phyloP scores from a whole-genome alignment of 805 yeast genomes.

The Kazachstania martiniae region DNA sequence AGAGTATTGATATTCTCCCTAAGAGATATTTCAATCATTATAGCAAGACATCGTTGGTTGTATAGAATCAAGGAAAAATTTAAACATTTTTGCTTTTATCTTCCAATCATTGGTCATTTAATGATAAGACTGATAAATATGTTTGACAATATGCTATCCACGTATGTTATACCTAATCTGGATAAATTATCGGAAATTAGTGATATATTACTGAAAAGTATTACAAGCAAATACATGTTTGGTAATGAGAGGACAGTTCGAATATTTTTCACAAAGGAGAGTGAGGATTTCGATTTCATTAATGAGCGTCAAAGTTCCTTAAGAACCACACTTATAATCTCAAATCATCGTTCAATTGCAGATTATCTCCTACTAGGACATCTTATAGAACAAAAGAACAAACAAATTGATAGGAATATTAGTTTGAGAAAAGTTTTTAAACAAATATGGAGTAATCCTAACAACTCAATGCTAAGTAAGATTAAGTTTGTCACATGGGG shows the following conservation, averaged over 20 bases:
- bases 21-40: no score
- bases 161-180: constrained; percentile 7
- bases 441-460: constrained; percentile 4
- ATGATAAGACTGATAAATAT: constrained; percentile 3
- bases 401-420: constrained; percentile 3
- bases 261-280: constrained; percentile 17
- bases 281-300: constrained; percentile 11
- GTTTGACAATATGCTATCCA: background rate
- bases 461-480: constrained; percentile 25
- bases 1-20: no score
- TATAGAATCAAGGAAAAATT: no score
- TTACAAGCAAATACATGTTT: constrained; percentile 13
- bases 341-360: constrained; percentile 56
- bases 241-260: constrained; percentile 13
- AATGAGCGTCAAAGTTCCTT: constrained; percentile 3
- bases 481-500: constrained; percentile 68
- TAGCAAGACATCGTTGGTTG: no score
- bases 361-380: constrained; percentile 50
- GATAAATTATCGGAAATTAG: constrained; percentile 5
- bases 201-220: constrained; percentile 11
- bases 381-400: constrained; percentile 17
- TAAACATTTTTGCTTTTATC: no score
- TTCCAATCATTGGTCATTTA: constrained; percentile 14
- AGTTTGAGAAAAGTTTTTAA: constrained; percentile 6
- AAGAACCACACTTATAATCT: constrained; percentile 19